Conservation (phyloP, 306 rosid species). For the Cicer chorassanicum region DNA sequence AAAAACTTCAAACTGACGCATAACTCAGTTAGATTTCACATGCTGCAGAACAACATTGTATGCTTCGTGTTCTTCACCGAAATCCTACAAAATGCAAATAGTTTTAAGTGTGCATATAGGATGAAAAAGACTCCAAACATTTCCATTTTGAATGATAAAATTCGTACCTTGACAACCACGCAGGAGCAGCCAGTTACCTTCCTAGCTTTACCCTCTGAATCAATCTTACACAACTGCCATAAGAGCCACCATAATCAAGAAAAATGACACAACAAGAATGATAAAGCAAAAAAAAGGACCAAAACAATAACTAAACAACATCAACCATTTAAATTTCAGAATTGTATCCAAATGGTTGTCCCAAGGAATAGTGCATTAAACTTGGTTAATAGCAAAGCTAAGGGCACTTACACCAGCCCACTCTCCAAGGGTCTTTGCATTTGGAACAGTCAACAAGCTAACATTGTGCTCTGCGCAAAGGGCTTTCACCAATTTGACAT, state of each 20-base stretch:
- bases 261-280: background rate
- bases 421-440: slow-evolving; percentile 84
- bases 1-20: background rate
- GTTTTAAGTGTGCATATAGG: background rate
- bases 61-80: slow-evolving; percentile 4
- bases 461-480: slow-evolving; percentile 49
- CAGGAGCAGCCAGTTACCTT: slow-evolving; percentile 51
- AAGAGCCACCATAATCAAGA: background rate
- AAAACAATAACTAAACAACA: background rate
- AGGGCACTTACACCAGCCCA: slow-evolving; percentile 84
- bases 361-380: background rate
- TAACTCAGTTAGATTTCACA: slow-evolving; percentile 9
- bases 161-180: slow-evolving; percentile 74
- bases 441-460: slow-evolving; percentile 74
- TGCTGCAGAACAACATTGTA: slow-evolving; percentile 20
- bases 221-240: slow-evolving; percentile 75
- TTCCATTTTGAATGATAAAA: background rate
- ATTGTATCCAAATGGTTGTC: background rate
- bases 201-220: slow-evolving; percentile 42
- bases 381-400: background rate
- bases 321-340: background rate
- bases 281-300: background rate
- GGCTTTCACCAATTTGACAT: slow-evolving; percentile 76
- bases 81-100: background rate
- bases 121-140: background rate